Conservation (phyloP, 2,329 filamentous ascomycete species). For the Xylariaceae sp. region DNA sequence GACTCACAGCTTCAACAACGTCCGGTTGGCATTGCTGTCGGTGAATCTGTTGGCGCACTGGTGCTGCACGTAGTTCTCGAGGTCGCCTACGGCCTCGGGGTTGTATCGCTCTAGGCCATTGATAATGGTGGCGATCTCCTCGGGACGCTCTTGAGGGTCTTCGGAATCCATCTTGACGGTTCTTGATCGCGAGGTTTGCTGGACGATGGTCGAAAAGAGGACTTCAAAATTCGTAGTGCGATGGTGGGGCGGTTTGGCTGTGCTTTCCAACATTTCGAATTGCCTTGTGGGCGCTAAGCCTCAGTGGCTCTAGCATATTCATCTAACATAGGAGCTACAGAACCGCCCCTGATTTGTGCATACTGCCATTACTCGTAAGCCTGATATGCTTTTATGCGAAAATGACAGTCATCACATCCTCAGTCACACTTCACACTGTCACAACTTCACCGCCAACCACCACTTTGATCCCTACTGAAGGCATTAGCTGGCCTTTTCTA, state of each 20-base stretch:
- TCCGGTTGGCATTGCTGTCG: slow-evolving; percentile 95
- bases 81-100: slow-evolving; percentile 86
- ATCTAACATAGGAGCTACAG: slow-evolving; percentile 2
- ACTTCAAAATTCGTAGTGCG: slow-evolving; percentile 21
- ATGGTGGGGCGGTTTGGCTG: slow-evolving; percentile 24
- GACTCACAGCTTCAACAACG: slow-evolving; percentile 92
- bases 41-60: slow-evolving; percentile 94
- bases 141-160: slow-evolving; percentile 85
- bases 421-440: too few species aligned
- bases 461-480: too few species aligned
- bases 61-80: slow-evolving; percentile 89
- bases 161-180: slow-evolving; percentile 61
- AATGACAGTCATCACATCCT: too few species aligned
- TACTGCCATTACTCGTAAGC: too few species aligned
- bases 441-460: too few species aligned
- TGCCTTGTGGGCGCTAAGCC: slow-evolving; percentile 25
- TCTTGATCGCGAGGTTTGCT: slow-evolving; percentile 22
- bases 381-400: too few species aligned
- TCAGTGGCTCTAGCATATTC: slow-evolving; percentile 8
- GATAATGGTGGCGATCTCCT: slow-evolving; percentile 87
- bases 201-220: slow-evolving; percentile 20
- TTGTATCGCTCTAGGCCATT: slow-evolving; percentile 98
- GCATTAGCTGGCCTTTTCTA: too few species aligned
- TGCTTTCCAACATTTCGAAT: slow-evolving; percentile 24
- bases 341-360: background rate